phyloP scores from a whole-genome alignment of 1,284 basidiomycete species.

The Cryptococcus neoformans region DNA sequence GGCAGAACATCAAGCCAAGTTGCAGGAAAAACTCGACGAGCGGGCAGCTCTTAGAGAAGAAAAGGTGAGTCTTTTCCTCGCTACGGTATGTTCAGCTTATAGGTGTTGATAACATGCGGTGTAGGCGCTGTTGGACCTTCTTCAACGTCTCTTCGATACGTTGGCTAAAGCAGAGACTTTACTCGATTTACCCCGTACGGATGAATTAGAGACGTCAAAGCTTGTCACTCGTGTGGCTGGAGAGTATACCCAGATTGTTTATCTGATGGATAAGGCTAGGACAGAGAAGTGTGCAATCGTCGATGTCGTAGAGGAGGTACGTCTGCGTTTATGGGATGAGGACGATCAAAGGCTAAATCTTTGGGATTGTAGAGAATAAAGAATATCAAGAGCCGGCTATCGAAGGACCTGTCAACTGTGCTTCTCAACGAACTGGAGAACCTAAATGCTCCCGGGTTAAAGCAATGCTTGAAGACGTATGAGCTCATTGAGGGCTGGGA shows the following conservation, averaged over 20 bases:
- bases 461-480: slow-evolving; percentile 78
- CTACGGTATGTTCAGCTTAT: not conserved
- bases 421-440: slow-evolving; percentile 57
- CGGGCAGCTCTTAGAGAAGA: slow-evolving; percentile 73
- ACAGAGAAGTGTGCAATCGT: slow-evolving; percentile 72
- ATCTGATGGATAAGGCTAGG: slow-evolving; percentile 78
- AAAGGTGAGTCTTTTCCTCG: slow-evolving; percentile 56
- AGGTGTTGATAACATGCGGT: not conserved
- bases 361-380: slow-evolving; percentile 62
- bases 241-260: slow-evolving; percentile 90
- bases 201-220: slow-evolving; percentile 53
- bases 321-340: slow-evolving; percentile 28
- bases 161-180: slow-evolving; percentile 76
- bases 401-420: slow-evolving; percentile 75
- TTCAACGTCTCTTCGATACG: slow-evolving; percentile 85
- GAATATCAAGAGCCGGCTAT: slow-evolving; percentile 72
- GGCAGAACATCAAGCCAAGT: slow-evolving; percentile 59
- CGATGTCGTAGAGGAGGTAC: slow-evolving; percentile 77
- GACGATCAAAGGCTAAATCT: slow-evolving; percentile 19
- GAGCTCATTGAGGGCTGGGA: slow-evolving; percentile 74
- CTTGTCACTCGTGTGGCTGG: slow-evolving; percentile 78
- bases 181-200: slow-evolving; percentile 56
- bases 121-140: slow-evolving; percentile 73
- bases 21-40: slow-evolving; percentile 71
- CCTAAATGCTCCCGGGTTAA: slow-evolving; percentile 56